These are phyloP conservation scores for Dillenia suffruticosa DNA, from an alignment of 164 flowering plant genomes.

Conservation along the genomic window DNA sequence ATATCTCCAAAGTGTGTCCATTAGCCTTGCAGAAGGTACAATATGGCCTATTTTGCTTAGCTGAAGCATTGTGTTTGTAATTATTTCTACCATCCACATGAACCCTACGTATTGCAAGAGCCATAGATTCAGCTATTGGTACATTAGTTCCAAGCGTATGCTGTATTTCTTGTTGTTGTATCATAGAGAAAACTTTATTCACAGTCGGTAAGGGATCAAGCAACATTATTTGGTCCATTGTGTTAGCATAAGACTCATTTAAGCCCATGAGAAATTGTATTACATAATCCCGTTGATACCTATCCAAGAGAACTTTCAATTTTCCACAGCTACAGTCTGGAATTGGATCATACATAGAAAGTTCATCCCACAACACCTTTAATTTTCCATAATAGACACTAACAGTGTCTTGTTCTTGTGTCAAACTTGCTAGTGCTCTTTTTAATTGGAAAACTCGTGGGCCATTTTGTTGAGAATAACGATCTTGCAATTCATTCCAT, in stretches of 20 bases:
- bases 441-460: not conserved
- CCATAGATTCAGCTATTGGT: not conserved
- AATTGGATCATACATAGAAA: not conserved
- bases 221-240: not conserved
- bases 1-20: not conserved
- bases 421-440: not conserved
- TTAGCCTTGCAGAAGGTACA: not conserved
- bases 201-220: not conserved
- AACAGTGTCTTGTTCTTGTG: not conserved
- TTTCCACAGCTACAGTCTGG: not conserved
- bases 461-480: not conserved
- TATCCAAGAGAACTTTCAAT: not conserved
- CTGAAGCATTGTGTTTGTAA: not conserved
- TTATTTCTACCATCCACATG: not conserved
- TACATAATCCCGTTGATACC: not conserved
- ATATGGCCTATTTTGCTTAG: not conserved
- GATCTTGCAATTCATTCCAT: not conserved
- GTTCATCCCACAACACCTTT: not conserved
- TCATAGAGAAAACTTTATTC: not conserved
- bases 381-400: slow-evolving; percentile 1
- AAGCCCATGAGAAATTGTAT: not conserved
- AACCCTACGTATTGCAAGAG: not conserved
- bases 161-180: not conserved
- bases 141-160: not conserved
- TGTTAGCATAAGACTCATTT: no score